These are phyloP conservation scores for Xanthoconium stramineum DNA, from an alignment of 768 basidiomycete genomes.

Conservation along the genomic window DNA sequence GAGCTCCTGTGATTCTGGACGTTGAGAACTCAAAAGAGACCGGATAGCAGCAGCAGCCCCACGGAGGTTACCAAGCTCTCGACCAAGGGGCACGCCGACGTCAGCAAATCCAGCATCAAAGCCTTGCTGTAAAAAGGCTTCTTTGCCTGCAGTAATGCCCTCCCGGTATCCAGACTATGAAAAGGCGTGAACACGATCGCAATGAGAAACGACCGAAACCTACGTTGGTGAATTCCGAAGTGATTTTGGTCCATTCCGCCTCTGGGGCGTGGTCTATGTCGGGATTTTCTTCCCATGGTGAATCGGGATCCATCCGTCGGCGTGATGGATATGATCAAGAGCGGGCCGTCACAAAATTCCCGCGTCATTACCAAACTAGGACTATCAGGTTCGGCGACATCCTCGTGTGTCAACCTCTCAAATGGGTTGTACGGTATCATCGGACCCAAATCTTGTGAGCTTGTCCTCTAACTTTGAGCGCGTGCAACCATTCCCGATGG, in stretches of 20 bases:
- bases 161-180: slow-evolving; percentile 90
- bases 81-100: slow-evolving; percentile 71
- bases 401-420: background rate
- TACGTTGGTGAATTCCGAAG: slow-evolving; percentile 71
- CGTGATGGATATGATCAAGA: background rate
- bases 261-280: slow-evolving; percentile 36
- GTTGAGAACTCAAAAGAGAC: slow-evolving; percentile 45
- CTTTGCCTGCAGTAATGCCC: slow-evolving; percentile 91
- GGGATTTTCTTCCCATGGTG: slow-evolving; percentile 58
- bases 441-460: background rate
- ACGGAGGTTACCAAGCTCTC: slow-evolving; percentile 72
- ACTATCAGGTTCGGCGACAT: background rate
- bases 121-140: slow-evolving; percentile 80
- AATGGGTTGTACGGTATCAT: background rate
- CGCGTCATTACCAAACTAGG: no score
- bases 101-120: slow-evolving; percentile 83
- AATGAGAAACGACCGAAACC: slow-evolving; percentile 10
- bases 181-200: background rate
- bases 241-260: slow-evolving; percentile 66
- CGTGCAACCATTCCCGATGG: background rate
- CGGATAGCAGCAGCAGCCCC: slow-evolving; percentile 67
- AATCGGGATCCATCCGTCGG: slow-evolving; percentile 35
- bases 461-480: background rate
- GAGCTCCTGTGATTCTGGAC: slow-evolving; percentile 14
- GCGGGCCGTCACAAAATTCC: no score